A percentile compares a stretch with the other conserved stretches of the same genome.
Evolutionary conservation across 768 basidiomycete genomes (phyloP).

Genomic region (Mycena haematopus): DNA sequence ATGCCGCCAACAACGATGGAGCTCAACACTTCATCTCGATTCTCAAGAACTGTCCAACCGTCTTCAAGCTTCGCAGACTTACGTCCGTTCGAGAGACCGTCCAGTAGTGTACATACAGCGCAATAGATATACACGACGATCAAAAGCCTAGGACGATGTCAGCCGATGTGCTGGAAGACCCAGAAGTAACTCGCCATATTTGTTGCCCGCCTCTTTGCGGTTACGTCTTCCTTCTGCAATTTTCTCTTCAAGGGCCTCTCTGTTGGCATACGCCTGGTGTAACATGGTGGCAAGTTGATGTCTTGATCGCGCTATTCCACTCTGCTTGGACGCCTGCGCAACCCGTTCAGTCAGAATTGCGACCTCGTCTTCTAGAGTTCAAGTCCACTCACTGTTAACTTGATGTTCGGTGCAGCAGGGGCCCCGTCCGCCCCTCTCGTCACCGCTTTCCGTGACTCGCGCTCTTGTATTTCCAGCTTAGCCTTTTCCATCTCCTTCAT

Average conservation of each 20-base stretch:
- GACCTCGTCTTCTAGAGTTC: neutral
- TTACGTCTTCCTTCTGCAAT: slow-evolving; percentile 86
- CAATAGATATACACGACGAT: neutral
- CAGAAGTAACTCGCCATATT: slow-evolving; percentile 68
- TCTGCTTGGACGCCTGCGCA: slow-evolving; percentile 70
- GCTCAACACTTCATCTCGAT: no score
- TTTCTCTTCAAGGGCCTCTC: slow-evolving; percentile 81
- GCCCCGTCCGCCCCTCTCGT: slow-evolving; percentile 64
- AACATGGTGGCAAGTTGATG: slow-evolving; percentile 84
- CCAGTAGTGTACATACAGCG: neutral
- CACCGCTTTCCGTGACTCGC: slow-evolving; percentile 78
- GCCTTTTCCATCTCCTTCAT: slow-evolving; percentile 80
- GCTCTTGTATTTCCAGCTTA: slow-evolving; percentile 73
- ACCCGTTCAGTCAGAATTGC: slow-evolving; percentile 9
- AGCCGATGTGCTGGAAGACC: neutral
- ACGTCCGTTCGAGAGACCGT: no score
- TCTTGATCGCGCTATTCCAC: slow-evolving; percentile 70
- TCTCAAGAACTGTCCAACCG: no score
- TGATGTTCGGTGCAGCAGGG: slow-evolving; percentile 79
- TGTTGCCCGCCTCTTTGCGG: slow-evolving; percentile 89
- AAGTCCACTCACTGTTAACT: slow-evolving; percentile 67
- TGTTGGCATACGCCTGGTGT: slow-evolving; percentile 83
- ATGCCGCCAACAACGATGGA: no score
- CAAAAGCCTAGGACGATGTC: slow-evolving; percentile 39
- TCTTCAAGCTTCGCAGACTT: no score